These are phyloP conservation scores for Blastobotrys americana DNA, from an alignment of 805 yeast genomes.

Conservation along the genomic window DNA sequence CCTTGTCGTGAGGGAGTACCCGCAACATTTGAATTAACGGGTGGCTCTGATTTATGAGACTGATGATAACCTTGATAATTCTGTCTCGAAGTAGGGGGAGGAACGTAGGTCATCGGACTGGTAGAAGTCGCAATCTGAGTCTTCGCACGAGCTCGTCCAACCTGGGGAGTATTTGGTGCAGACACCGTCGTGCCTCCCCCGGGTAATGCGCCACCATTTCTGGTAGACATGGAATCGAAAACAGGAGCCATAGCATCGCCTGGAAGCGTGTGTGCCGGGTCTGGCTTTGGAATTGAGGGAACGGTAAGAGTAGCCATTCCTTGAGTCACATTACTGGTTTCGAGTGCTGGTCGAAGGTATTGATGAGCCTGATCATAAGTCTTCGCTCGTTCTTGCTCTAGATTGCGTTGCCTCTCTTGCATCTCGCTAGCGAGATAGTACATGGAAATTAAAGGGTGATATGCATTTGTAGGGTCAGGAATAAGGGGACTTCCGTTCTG, in stretches of 20 bases:
- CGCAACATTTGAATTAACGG: not conserved
- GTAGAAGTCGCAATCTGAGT: constrained; percentile 4
- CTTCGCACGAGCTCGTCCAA: not conserved
- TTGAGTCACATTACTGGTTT: constrained; percentile 5
- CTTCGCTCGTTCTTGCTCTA: constrained; percentile 32
- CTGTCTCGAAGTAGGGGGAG: constrained; percentile 7
- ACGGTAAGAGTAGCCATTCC: constrained; percentile 6
- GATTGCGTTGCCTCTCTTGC: constrained; percentile 58
- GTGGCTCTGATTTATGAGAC: constrained; percentile 15
- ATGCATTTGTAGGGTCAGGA: constrained; percentile 73
- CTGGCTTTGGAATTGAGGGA: constrained; percentile 2
- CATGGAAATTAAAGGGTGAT: constrained; percentile 81
- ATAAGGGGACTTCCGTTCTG: no score
- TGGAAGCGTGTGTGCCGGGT: constrained; percentile 1
- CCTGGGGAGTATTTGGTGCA: constrained; percentile 3
- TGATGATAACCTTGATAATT: constrained; percentile 11
- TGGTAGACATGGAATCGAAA: not conserved
- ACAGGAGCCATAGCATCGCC: not conserved
- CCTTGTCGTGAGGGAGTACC: constrained; percentile 1
- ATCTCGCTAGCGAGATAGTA: constrained; percentile 84
- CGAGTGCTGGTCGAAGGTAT: constrained; percentile 3
- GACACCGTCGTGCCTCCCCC: constrained; percentile 12
- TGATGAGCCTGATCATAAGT: not conserved
- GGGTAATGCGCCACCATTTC: constrained; percentile 13
- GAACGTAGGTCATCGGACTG: not conserved